Base-by-base conservation (phyloP, 495 filamentous ascomycete genomes). In the Penicillium daleae region DNA sequence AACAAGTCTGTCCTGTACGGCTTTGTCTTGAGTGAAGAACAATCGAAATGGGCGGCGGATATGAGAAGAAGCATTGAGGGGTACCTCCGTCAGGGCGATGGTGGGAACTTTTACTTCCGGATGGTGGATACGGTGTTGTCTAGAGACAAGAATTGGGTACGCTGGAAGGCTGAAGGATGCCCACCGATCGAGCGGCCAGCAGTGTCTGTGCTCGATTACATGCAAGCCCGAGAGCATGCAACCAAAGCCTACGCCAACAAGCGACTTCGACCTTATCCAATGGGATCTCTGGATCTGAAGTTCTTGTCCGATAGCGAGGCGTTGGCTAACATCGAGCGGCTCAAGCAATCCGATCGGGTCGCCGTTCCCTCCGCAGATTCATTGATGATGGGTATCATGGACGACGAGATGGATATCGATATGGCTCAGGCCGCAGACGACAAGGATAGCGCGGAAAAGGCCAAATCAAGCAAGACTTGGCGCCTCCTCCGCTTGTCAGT, bases 121-220 rank as follows among this genome's bases (percentile, higher is more conserved):
- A 93, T 97, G 86, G 91, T 99, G 37, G 94, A 97, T 68, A 97
- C 93, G 5, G 92, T 98, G 19, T 83, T 99, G 22, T 90, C 92
- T 6, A 84, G 95, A 60, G 95, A 99, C 76, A 97, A 97, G 75
- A 96, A 97, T 67, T 99, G 95, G 95, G 92, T 93, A 44, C 89
- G 91, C 51, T 99, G 95, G 95, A 99, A 99, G 75, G 86, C 92
- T 9, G 95, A 98, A 74, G 89, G 86, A 54, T 98, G 95, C 74
- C 92, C 91, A 31, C 82, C 87, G 22, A 97, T 99, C 70, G 88
- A 93, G 63, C 83, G 85, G 42, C 84, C 89, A 17, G 80, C 91
- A 6, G 74, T 97, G 33, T 82, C 87, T 4, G 80, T 88, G 22
- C 73, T 78, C 24, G 85, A 90, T 31, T 91, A 91, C 70, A 70